phyloP scores from a whole-genome alignment of 257 asterid genomes.

The Ligustrum vulgare region DNA sequence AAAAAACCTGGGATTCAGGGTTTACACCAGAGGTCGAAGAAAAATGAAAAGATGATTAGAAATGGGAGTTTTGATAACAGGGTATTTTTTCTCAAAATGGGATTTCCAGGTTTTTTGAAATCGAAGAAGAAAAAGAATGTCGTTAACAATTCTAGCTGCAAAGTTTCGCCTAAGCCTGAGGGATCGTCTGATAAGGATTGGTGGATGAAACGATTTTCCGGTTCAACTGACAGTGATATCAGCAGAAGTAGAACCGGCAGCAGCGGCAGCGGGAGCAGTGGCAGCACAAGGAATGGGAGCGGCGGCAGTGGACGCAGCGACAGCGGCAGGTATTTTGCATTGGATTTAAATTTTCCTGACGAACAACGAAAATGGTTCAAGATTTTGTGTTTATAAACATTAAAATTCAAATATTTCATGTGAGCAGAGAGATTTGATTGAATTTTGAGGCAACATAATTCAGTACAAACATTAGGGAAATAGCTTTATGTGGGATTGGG shows the following conservation, averaged over 20 bases:
- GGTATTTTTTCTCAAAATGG: constrained; percentile 65
- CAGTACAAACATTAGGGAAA: background rate
- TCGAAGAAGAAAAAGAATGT: constrained; percentile 41
- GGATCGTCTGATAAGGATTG: constrained; percentile 54
- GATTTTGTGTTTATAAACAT: background rate
- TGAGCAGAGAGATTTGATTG: background rate
- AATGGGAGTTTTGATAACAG: constrained; percentile 46
- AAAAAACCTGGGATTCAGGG: constrained; percentile 23
- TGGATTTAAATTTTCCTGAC: background rate
- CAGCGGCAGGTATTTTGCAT: constrained; percentile 23
- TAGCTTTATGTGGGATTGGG: background rate
- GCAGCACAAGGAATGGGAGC: constrained; percentile 27
- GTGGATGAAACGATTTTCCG: constrained; percentile 70
- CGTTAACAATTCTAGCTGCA: constrained; percentile 29
- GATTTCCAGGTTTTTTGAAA: constrained; percentile 48
- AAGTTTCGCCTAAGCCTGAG: constrained; percentile 56
- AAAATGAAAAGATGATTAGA: constrained; percentile 27
- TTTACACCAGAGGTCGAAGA: constrained; percentile 31
- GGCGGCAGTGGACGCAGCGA: constrained; percentile 3
- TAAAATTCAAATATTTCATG: too few species aligned
- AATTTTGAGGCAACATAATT: background rate
- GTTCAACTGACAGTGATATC: constrained; percentile 59
- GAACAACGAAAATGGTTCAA: background rate
- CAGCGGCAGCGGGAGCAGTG: constrained; percentile 31
- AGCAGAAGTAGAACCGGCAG: constrained; percentile 38